These are phyloP conservation scores for Melampsora larici-populina DNA, from an alignment of 1,284 basidiomycete species.

Conservation along the genomic window DNA sequence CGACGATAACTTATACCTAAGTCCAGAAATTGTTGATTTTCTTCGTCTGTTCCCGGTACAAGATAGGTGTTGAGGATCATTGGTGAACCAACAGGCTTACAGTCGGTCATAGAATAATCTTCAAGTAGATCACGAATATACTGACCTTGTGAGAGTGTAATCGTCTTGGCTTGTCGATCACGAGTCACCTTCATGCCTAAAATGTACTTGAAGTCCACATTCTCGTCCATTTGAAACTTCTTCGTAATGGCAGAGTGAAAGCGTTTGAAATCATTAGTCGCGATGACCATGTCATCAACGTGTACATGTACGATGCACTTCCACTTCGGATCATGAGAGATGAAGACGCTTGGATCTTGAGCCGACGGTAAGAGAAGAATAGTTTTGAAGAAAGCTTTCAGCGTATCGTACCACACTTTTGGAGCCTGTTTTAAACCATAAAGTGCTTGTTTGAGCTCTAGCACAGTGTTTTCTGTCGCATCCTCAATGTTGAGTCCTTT, in stretches of 20 bases:
- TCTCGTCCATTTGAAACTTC: neutral
- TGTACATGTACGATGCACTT: neutral
- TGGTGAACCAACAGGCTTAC: neutral
- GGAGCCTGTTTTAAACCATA: conserved; percentile 31
- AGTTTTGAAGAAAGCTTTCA: conserved; percentile 1
- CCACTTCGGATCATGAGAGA: neutral
- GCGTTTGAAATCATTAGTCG: neutral
- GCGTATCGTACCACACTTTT: too few species aligned
- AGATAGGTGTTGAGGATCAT: neutral
- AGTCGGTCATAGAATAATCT: neutral
- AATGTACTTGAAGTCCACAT: neutral
- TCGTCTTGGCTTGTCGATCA: neutral
- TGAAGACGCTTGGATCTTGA: neutral
- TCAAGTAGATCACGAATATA: neutral
- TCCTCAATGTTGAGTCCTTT: neutral
- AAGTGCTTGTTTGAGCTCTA: conserved; percentile 12
- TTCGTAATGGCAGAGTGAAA: neutral
- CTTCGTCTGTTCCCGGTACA: neutral
- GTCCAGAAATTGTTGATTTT: neutral
- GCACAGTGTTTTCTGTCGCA: neutral
- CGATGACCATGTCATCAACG: neutral
- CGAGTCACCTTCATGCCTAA: neutral
- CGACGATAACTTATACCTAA: neutral
- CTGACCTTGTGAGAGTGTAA: neutral
- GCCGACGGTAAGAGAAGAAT: neutral